Percentiles rank a stretch among this genome's conserved stretches.
These are phyloP conservation scores for Fragilaria crotonensis DNA, from an alignment of 108 stramenopile genomes.

Conservation along the genomic window DNA sequence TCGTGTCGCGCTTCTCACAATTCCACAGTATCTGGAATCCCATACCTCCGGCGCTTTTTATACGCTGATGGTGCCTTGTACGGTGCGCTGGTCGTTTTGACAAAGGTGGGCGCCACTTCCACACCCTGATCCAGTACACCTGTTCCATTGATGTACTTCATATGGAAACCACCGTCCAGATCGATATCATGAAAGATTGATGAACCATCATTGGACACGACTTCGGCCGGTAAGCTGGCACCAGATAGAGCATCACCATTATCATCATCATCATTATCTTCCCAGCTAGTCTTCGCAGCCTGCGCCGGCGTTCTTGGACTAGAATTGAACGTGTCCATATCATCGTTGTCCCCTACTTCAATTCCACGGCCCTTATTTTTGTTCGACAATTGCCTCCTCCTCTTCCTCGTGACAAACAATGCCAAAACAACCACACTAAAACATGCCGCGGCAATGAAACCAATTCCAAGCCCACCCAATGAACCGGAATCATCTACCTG, in stretches of 20 bases:
- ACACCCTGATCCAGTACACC: not conserved
- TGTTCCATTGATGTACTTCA: not conserved
- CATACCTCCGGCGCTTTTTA: not conserved
- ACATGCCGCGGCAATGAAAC: not conserved
- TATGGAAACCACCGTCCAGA: not conserved
- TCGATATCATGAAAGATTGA: not conserved
- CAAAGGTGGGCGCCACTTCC: not conserved
- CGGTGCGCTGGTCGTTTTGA: not conserved
- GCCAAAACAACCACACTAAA: not conserved
- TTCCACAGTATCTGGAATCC: not conserved
- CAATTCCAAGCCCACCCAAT: not conserved
- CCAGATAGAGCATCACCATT: too few relatives aligned
- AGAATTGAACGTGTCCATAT: too few relatives aligned
- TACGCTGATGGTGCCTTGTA: not conserved
- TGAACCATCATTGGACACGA: not conserved
- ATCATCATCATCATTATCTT: too few relatives aligned
- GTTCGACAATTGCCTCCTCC: not conserved
- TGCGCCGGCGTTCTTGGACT: too few relatives aligned
- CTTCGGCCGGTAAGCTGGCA: not conserved
- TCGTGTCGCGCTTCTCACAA: too few relatives aligned
- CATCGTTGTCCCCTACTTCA: too few relatives aligned
- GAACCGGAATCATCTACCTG: not conserved
- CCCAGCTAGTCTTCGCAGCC: too few relatives aligned
- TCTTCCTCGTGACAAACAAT: not conserved
- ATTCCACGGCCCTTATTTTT: not conserved